phyloP scores from a whole-genome alignment of 169 alveolate species.

The Neospora caninum region DNA sequence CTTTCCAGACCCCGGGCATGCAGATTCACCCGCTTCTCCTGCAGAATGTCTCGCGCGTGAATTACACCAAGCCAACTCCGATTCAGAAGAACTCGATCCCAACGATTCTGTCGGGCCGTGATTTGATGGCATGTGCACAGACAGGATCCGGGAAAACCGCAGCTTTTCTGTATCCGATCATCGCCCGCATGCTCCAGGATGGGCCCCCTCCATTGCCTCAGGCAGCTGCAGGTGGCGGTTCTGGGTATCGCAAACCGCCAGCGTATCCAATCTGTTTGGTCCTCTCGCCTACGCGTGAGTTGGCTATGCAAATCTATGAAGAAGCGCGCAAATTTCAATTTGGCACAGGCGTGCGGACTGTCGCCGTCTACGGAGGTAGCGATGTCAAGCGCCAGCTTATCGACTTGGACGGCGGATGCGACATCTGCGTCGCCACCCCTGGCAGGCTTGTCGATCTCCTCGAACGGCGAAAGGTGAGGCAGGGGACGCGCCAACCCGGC shows the following conservation, averaged over 20 bases:
- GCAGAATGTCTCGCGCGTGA: constrained; percentile 74
- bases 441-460: constrained; percentile 94
- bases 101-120: constrained; percentile 90
- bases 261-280: constrained; percentile 80
- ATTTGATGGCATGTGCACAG: constrained; percentile 96
- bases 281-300: constrained; percentile 98
- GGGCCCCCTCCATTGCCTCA: constrained; percentile 68
- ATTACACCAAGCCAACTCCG: constrained; percentile 89
- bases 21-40: constrained; percentile 73
- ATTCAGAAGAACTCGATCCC: constrained; percentile 96
- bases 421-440: constrained; percentile 96
- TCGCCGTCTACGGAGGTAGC: constrained; percentile 92
- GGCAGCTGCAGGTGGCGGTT: constrained; percentile 16
- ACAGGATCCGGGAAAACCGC: constrained; percentile 99
- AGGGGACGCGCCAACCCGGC: background rate
- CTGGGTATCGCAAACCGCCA: constrained; percentile 61
- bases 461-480: constrained; percentile 50
- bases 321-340: constrained; percentile 91
- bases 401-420: constrained; percentile 94
- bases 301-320: constrained; percentile 93
- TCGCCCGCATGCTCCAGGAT: constrained; percentile 71
- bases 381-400: constrained; percentile 87
- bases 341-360: constrained; percentile 93
- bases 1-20: constrained; percentile 71
- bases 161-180: constrained; percentile 95